Evolutionary conservation across 2,329 filamentous ascomycete genomes (phyloP), one percentile per base, ranked within the genome.

Genomic region (Hypoxylon sp.): DNA sequence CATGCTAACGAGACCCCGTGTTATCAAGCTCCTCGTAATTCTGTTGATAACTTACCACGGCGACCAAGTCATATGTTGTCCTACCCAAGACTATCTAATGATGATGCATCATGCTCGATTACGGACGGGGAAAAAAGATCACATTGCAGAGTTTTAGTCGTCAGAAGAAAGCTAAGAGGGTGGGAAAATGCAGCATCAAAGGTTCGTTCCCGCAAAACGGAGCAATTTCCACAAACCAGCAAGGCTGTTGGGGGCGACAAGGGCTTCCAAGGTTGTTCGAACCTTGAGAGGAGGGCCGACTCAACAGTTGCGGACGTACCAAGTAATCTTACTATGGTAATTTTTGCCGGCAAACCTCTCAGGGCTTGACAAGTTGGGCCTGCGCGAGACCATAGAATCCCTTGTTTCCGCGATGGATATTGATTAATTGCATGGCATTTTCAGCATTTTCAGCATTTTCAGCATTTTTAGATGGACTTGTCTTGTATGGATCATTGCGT

Each of bases 21-120:
- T 24, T 51, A 57, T 52, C 60, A 46, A 51, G 35, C 53, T 46
- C 44, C 57, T 62, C 57, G 58, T 66, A 62, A 58, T 60, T 17
- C 42, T 51, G 31, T 44, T 46, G 46, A 56, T 44, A 21, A 51
- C 59, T 54, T 52, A 42, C 47, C 47, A 53, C 47, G 50, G 15
- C 50, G 17, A 54, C 27, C 19, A 47, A 55, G 60, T 50, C 32
- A 56, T 56, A 64, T 69, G 64, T 27, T 52, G 67, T 67, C 64
- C 60, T 52, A 69, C 64, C 67, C 60, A 67, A 67, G 19, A 67
- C 44, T 57, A 48, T 44, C 44, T 53, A 59, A 54, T 44, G 39
- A 54, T 67, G 59, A 67, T 67, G 62, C 50, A 63, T 62, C 63
- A 50, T 31, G 27, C 21, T 51, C 37, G 17, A 56, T 42, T 55